Evolutionary conservation across 108 stramenopile genomes (phyloP), one percentile per base, ranked within the genome.

Genomic region (Nannochloropsis oceanica): DNA sequence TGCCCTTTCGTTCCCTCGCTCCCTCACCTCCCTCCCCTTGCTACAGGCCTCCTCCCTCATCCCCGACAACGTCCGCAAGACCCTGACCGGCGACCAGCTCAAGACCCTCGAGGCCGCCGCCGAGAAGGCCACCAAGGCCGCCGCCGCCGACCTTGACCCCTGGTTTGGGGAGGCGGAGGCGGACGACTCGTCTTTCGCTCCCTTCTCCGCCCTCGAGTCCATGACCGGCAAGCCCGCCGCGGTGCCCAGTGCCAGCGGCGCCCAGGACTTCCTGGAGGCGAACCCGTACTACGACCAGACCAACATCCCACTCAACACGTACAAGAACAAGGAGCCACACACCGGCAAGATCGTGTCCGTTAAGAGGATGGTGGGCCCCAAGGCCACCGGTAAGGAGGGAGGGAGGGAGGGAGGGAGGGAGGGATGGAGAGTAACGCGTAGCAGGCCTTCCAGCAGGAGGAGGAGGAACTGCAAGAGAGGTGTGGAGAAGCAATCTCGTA

Each of bases 281-380:
- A 89, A 93, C 88, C 97, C 97, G 26, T 98, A 96, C 94, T 95
- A 87, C 86, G 95, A 96, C 90, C 94, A 94, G 90, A 93, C 94
- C 82, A 91, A 89, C 86, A 92, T 98, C 81, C 95, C 95, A 84
- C 92, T 96, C 83, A 97, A 98, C 91, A 93, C 93, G 43, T 96
- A 91, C 93, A 98, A 98, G 92, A 96, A 95, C 94, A 98, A 97
- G 94, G 93, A 94, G 83, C 97, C 97, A 34, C 94, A 94, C 93
- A 94, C 93, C 59, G 96, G 96, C 84, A 97, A 97, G 93, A 93
- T 98, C 85, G 95, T 98, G 80, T 94, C 93, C 88, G 95, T 94
- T 87, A 97, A 98, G 94, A 93, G 97, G 81, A 97, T 98, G 88
- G 97, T 98, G 27, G 97, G 97, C 81, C 94, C 95, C 82, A 92